Base-by-base conservation (phyloP, 495 filamentous ascomycete species). In the Cairneyella variabilis region DNA sequence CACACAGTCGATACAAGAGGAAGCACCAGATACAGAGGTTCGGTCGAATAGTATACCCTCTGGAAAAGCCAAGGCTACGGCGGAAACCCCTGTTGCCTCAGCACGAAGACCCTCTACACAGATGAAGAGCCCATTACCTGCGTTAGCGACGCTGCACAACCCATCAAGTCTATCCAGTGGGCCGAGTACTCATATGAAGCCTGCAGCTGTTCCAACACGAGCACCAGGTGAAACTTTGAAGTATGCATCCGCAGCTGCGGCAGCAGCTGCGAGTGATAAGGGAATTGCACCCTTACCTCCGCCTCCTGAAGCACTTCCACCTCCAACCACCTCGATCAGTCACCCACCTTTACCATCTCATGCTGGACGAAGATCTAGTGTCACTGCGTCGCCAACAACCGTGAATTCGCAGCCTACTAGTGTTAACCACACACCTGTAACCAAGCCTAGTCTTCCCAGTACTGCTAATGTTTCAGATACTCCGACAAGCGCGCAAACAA, bases 211-310 rank as follows among this genome's bases (percentile, higher is more conserved):
- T 61, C 95, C 93, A 7, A 83, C 88, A 37, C 83, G 90, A 61
- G 79, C 88, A 3, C 85, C 91, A 21, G 91, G 89, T 27, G 92
- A 97, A 65, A 88, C 88, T 0, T 73, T 97, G 59, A 97, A 97
- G 69, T 97, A 97, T 66, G 93, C 95, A 26, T 96, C 93, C 17
- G 93, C 93, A 0, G 93, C 93, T 0, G 95, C 93, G 0, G 95
- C 93, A 0, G 93, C 93, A 0, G 95, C 95, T 9, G 90, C 93
- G 42, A 92, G 83, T 65, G 93, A 91, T 47, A 53, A 65, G 16
- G 71, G 70, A 41, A 74, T 75, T 49, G 71, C 73, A n/a, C 68
- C 78, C 25, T 54, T 82, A 62, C 76, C 80, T 17, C 64, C 71
- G 14, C 64, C 69, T 54, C 62, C 56, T 4, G 55, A 58, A 48